A percentile compares a stretch with the other conserved stretches of the same genome.
phyloP scores from a whole-genome alignment of 495 filamentous ascomycete species.

The Aspergillus homomorphus region DNA sequence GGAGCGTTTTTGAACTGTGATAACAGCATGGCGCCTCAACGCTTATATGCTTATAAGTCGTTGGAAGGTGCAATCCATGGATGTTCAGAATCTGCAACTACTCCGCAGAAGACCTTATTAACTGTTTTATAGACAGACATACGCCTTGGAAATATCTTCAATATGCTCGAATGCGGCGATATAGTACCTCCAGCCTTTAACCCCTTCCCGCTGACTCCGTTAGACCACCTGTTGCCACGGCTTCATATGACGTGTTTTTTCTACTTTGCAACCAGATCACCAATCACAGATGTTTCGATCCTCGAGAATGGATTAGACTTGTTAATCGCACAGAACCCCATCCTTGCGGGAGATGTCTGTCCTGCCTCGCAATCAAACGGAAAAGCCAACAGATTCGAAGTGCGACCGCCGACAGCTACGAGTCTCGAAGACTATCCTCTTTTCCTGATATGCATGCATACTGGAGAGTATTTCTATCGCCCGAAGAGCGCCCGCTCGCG shows the following conservation, averaged over 20 bases:
- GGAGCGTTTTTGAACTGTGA: not conserved
- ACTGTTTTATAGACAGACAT: no score
- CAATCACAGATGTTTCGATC: not conserved
- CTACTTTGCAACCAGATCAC: not conserved
- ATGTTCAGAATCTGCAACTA: no score
- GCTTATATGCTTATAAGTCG: not conserved
- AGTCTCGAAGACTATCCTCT: not conserved
- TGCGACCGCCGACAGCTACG: not conserved
- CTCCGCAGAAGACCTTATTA: no score
- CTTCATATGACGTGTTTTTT: not conserved
- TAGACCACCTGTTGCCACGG: not conserved
- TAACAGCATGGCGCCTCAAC: not conserved
- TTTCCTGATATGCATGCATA: not conserved
- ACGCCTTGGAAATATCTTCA: not conserved
- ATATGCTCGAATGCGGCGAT: not conserved
- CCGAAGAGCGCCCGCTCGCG: not conserved
- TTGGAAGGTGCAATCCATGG: no score
- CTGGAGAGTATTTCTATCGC: not conserved
- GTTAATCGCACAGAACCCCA: not conserved
- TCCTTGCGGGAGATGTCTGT: not conserved
- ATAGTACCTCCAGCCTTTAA: not conserved
- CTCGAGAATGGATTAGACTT: not conserved
- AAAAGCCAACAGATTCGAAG: not conserved
- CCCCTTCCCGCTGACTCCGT: not conserved
- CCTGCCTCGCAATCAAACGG: not conserved